Evolutionary conservation across 1,139 yeast species (phyloP).

Genomic region (Petasospora fabianii): DNA sequence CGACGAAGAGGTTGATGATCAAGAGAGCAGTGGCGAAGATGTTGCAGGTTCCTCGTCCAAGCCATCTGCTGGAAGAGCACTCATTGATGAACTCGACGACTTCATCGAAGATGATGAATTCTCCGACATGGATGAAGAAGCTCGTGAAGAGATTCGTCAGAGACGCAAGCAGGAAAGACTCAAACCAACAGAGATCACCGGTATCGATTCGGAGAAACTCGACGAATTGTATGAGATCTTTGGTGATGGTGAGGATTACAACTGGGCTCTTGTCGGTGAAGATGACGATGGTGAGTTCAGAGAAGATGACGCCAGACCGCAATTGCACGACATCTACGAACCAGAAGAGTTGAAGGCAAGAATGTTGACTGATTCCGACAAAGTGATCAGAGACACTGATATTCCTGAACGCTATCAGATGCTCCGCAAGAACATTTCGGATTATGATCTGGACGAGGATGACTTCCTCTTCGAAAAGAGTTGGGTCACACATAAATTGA

Average conservation of each 20-base stretch:
- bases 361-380: slow-evolving; percentile 90
- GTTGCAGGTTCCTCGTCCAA: slow-evolving; percentile 24
- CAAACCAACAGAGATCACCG: slow-evolving; percentile 60
- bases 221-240: slow-evolving; percentile 93
- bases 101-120: slow-evolving; percentile 96
- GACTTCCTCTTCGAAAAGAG: slow-evolving; percentile 70
- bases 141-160: slow-evolving; percentile 37
- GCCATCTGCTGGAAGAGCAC: slow-evolving; percentile 25
- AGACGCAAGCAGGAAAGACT: slow-evolving; percentile 36
- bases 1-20: slow-evolving; percentile 65
- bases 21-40: slow-evolving; percentile 30
- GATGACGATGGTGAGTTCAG: slow-evolving; percentile 50
- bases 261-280: slow-evolving; percentile 95
- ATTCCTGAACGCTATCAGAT: slow-evolving; percentile 91
- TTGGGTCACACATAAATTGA: slow-evolving; percentile 67
- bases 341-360: slow-evolving; percentile 88
- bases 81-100: slow-evolving; percentile 84
- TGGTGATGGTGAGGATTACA: slow-evolving; percentile 97
- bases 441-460: slow-evolving; percentile 62
- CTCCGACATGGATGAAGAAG: slow-evolving; percentile 83
- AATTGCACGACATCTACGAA: slow-evolving; percentile 87
- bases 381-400: slow-evolving; percentile 80
- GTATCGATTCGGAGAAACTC: slow-evolving; percentile 86
- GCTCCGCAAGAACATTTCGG: slow-evolving; percentile 57
- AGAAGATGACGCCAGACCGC: slow-evolving; percentile 49